These are phyloP conservation scores for Physaria fendleri DNA, from an alignment of 345 rosid species.

Conservation along the genomic window DNA sequence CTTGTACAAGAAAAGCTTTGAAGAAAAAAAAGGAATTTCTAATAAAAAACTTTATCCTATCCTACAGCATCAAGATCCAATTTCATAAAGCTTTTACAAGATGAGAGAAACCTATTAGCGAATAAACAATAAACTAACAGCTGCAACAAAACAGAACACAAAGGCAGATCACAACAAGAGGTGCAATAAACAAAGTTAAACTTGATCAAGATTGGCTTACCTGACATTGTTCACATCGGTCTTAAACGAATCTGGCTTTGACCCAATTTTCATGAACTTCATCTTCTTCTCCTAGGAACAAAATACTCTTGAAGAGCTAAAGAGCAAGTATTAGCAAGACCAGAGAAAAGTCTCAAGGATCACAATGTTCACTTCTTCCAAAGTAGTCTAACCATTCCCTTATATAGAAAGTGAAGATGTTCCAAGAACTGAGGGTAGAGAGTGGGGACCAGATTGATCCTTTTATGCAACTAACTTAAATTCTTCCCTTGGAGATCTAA, in stretches of 20 bases:
- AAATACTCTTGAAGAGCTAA: conserved; percentile 7
- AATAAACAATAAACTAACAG: background rate
- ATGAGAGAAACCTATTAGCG: background rate
- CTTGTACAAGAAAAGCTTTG: background rate
- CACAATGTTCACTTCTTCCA: conserved; percentile 11
- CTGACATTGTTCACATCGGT: conserved; percentile 33
- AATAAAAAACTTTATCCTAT: background rate
- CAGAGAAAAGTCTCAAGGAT: conserved; percentile 12
- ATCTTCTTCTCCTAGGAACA: conserved; percentile 32
- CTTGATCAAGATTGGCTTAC: conserved; percentile 10
- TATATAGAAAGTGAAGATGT: conserved; percentile 30
- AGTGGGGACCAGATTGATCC: conserved; percentile 57
- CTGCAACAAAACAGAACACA: background rate
- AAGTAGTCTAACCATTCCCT: conserved; percentile 19
- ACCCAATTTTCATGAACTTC: conserved; percentile 97
- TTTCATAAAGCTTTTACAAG: background rate
- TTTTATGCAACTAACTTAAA: conserved; percentile 37
- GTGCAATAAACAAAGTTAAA: background rate
- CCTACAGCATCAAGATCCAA: background rate
- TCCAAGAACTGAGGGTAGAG: conserved; percentile 50
- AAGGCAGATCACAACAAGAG: background rate
- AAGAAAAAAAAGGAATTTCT: background rate
- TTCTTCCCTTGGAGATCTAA: conserved; percentile 41
- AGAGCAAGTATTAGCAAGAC: background rate
- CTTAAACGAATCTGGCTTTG: conserved; percentile 71